These are phyloP conservation scores for Echium plantagineum DNA, from an alignment of 257 asterid species.

Conservation along the genomic window DNA sequence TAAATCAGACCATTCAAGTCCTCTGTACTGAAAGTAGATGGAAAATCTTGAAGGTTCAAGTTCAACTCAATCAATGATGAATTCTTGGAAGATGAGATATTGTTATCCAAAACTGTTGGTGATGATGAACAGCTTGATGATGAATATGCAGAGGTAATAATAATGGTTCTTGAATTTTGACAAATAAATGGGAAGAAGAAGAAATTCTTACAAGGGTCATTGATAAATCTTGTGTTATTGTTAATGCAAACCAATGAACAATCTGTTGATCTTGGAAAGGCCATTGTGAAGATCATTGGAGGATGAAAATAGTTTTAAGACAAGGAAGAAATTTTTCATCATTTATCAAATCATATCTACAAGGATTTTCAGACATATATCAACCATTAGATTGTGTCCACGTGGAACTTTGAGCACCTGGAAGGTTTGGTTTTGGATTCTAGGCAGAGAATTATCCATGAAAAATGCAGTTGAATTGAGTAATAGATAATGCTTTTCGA, in stretches of 20 bases:
- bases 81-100: conserved; percentile 5
- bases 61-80: conserved; percentile 33
- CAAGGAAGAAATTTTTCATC: neutral
- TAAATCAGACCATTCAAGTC: conserved; percentile 50
- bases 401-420: conserved; percentile 28
- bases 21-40: conserved; percentile 12
- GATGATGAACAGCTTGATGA: conserved; percentile 56
- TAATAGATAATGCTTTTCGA: neutral
- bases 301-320: neutral
- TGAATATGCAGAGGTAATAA: conserved; percentile 27
- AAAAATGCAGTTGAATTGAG: neutral
- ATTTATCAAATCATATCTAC: conserved; percentile 1
- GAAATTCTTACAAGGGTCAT: conserved; percentile 14
- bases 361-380: conserved; percentile 25
- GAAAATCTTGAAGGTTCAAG: conserved; percentile 29
- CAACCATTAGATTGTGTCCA: conserved; percentile 36
- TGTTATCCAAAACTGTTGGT: conserved; percentile 21
- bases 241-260: conserved; percentile 37
- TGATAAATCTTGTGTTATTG: conserved; percentile 16
- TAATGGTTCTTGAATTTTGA: conserved; percentile 28
- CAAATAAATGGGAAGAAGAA: conserved; percentile 34
- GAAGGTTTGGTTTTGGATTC: conserved; percentile 7
- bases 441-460: conserved; percentile 10
- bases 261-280: conserved; percentile 47
- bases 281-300: conserved; percentile 27